These are phyloP conservation scores for Hygrophoropsis aurantiaca DNA, from an alignment of 768 basidiomycete species.

Conservation along the genomic window DNA sequence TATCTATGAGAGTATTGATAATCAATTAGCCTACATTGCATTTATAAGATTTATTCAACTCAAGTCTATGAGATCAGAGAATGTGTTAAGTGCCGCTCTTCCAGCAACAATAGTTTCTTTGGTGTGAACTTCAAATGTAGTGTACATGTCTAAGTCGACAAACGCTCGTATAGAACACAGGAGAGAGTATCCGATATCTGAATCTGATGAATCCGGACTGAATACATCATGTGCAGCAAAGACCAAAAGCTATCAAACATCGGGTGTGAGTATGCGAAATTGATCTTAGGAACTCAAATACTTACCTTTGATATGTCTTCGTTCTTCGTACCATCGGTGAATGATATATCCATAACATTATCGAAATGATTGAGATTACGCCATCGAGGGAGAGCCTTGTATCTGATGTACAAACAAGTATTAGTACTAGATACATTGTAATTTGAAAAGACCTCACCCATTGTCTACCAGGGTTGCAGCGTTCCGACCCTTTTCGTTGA, in stretches of 20 bases:
- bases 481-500: conserved; percentile 11
- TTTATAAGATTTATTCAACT: background rate
- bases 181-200: conserved; percentile 19
- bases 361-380: conserved; percentile 30
- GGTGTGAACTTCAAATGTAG: conserved; percentile 31
- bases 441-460: conserved; percentile 19
- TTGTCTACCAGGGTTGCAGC: conserved; percentile 5
- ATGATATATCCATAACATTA: conserved; percentile 21
- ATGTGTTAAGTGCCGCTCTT: conserved; percentile 12
- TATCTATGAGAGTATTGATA: too few species aligned
- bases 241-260: conserved; percentile 23
- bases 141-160: conserved; percentile 28
- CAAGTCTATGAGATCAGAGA: conserved; percentile 21
- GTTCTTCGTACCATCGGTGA: conserved; percentile 34
- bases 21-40: too few species aligned
- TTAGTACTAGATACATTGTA: conserved; percentile 1
- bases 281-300: too few species aligned
- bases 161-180: conserved; percentile 29
- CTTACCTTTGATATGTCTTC: conserved; percentile 37
- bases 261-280: too few species aligned
- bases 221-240: conserved; percentile 27
- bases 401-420: conserved; percentile 1
- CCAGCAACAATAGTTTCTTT: conserved; percentile 23
- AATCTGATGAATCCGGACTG: background rate
- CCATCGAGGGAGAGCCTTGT: conserved; percentile 31